Evolutionary conservation across 2,329 filamentous ascomycete genomes (phyloP).

Genomic region (Xylaria arbuscula): DNA sequence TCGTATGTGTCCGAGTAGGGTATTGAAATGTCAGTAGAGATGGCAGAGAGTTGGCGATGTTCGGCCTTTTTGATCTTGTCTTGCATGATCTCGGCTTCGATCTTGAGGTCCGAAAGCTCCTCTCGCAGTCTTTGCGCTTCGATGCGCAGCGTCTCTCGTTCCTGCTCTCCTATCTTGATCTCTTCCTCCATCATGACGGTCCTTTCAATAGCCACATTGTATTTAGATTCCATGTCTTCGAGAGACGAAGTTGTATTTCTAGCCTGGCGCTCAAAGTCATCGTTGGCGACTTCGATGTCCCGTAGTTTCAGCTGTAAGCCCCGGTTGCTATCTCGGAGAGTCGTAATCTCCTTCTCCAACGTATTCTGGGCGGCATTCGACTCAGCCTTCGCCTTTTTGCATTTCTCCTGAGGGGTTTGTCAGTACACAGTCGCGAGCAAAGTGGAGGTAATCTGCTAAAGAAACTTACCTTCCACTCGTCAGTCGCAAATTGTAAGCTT

Average conservation of each 20-base stretch:
- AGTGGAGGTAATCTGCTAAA: neutral
- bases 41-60: constrained; percentile 65
- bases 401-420: constrained; percentile 76
- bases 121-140: constrained; percentile 90
- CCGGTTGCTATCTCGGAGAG: constrained; percentile 84
- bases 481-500: constrained; percentile 84
- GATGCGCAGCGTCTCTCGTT: constrained; percentile 88
- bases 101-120: constrained; percentile 91
- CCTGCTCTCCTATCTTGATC: constrained; percentile 89
- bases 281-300: constrained; percentile 97
- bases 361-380: constrained; percentile 84
- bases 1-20: constrained; percentile 79
- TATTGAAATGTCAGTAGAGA: constrained; percentile 71
- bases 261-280: constrained; percentile 97
- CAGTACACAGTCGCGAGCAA: constrained; percentile 17
- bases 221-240: constrained; percentile 97
- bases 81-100: constrained; percentile 92
- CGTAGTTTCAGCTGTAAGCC: constrained; percentile 84
- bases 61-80: constrained; percentile 87
- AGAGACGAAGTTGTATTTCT: constrained; percentile 95
- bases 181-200: constrained; percentile 95
- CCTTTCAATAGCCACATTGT: constrained; percentile 92
- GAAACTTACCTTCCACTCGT: constrained; percentile 94
- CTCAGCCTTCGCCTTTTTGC: constrained; percentile 93
- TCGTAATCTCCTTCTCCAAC: constrained; percentile 96